Evolutionary conservation across 164 flowering plant species (phyloP).

Genomic region (Berberis vulgaris): DNA sequence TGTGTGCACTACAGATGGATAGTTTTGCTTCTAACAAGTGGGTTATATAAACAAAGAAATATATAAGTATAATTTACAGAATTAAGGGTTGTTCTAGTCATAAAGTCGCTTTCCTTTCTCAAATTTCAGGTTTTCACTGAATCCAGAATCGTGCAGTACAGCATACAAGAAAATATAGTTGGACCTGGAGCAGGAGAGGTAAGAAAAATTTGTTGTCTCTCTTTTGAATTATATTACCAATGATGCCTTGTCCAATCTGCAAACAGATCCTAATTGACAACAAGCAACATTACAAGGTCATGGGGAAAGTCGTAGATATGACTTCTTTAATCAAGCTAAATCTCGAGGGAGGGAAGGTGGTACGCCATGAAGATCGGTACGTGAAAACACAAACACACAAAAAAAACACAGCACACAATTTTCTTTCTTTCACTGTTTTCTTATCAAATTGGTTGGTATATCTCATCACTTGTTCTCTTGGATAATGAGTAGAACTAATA

Average conservation of each 20-base stretch:
- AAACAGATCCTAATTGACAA: constrained; percentile 69
- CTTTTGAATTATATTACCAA: background rate
- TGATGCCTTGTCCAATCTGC: background rate
- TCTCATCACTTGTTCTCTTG: background rate
- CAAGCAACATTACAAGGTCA: constrained; percentile 75
- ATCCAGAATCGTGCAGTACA: constrained; percentile 72
- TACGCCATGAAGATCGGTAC: constrained; percentile 87
- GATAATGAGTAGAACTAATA: background rate
- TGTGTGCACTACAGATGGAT: no score
- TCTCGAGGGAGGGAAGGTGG: constrained; percentile 54
- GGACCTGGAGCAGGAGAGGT: constrained; percentile 67
- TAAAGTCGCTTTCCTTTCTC: background rate
- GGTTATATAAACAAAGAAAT: background rate
- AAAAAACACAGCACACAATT: no score
- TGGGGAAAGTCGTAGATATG: constrained; percentile 58
- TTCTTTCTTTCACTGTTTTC: background rate
- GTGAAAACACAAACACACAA: background rate
- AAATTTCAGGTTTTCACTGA: constrained; percentile 58
- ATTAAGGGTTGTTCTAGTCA: background rate
- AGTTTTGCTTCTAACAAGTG: background rate
- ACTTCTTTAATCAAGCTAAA: constrained; percentile 65
- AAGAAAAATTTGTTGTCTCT: background rate
- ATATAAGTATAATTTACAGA: background rate
- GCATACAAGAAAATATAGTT: constrained; percentile 38
- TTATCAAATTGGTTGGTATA: background rate